Evolutionary conservation across 2,329 filamentous ascomycete species (phyloP).

Genomic region (Sclerotinia sclerotiorum): DNA sequence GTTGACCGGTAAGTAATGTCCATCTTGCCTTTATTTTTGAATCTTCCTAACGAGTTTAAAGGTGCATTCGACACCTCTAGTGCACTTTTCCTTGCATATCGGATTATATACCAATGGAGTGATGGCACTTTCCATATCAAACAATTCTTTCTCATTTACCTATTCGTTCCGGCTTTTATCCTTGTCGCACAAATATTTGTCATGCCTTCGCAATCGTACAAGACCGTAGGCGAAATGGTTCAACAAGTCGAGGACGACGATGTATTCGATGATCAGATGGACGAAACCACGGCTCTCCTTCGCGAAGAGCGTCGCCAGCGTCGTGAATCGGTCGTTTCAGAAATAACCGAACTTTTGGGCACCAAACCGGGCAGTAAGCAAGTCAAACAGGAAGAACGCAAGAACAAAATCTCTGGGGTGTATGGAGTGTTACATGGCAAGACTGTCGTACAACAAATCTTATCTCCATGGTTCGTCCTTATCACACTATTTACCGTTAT

Average conservation of each 20-base stretch:
- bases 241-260: constrained; percentile 62
- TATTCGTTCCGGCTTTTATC: constrained; percentile 68
- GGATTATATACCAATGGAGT: constrained; percentile 65
- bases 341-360: constrained; percentile 73
- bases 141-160: constrained; percentile 71
- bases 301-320: constrained; percentile 51
- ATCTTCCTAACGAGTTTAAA: not conserved
- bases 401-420: constrained; percentile 67
- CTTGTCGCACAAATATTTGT: constrained; percentile 65
- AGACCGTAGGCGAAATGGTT: constrained; percentile 81
- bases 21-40: not conserved
- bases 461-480: constrained; percentile 79
- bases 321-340: constrained; percentile 48
- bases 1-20: constrained; percentile 53
- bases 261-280: constrained; percentile 54
- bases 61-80: constrained; percentile 80
- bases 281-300: constrained; percentile 46
- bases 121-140: constrained; percentile 58
- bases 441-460: constrained; percentile 70
- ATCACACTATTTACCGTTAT: constrained; percentile 76
- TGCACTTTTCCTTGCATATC: constrained; percentile 73
- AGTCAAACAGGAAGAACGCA: constrained; percentile 64
- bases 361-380: constrained; percentile 63
- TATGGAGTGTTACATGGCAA: constrained; percentile 82
- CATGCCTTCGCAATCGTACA: constrained; percentile 76